Conservation (phyloP, 495 filamentous ascomycete species). For the Bombardia bombarda region DNA sequence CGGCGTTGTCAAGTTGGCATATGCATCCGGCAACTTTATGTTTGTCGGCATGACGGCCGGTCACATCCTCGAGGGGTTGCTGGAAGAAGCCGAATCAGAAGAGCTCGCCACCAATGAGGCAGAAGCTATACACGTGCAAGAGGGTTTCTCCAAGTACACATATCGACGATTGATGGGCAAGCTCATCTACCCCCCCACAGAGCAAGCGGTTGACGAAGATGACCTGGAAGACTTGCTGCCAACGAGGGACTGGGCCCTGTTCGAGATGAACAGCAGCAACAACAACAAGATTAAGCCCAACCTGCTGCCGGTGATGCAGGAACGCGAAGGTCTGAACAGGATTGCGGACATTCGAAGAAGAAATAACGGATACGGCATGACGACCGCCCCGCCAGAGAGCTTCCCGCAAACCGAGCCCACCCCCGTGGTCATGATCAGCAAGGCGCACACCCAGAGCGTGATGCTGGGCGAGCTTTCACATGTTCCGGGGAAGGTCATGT, state of each 20-base stretch:
- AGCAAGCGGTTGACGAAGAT: not conserved
- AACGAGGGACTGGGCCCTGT: conserved; percentile 8
- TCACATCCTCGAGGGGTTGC: conserved; percentile 8
- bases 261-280: conserved; percentile 3
- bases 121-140: too few species aligned
- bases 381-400: not conserved
- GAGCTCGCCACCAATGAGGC: not conserved
- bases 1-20: conserved; percentile 11
- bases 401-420: conserved; percentile 4
- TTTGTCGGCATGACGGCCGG: conserved; percentile 13
- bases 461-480: conserved; percentile 7
- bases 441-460: not conserved
- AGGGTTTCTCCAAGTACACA: too few species aligned
- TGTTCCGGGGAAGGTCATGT: conserved; percentile 8
- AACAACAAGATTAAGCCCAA: conserved; percentile 8
- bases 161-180: not conserved
- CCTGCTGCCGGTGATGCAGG: not conserved
- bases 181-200: conserved; percentile 1
- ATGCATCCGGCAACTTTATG: conserved; percentile 3
- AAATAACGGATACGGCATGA: not conserved
- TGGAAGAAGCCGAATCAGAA: not conserved
- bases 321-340: not conserved
- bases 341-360: too few species aligned
- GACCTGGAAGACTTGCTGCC: not conserved
- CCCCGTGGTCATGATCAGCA: conserved; percentile 4